These are phyloP conservation scores for Ophiocordyceps sinensis DNA, from an alignment of 2,329 filamentous ascomycete genomes.

Conservation along the genomic window DNA sequence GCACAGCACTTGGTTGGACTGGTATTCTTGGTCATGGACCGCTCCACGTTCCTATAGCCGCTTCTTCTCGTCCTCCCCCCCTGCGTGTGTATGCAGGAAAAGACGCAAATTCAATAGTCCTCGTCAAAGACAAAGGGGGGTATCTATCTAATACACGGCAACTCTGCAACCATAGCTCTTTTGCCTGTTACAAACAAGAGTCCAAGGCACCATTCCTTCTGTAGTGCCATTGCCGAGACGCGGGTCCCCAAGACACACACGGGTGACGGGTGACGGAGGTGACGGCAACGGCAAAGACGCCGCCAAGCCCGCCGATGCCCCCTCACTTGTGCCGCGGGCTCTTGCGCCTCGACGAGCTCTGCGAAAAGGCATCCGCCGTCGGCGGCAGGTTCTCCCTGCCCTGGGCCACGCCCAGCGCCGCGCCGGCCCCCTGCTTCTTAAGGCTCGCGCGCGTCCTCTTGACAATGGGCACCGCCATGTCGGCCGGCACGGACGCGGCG, in stretches of 20 bases:
- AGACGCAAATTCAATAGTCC: no score
- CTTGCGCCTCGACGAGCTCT: slow-evolving; percentile 36
- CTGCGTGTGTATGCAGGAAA: no score
- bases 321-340: slow-evolving; percentile 33
- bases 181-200: no score
- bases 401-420: slow-evolving; percentile 20
- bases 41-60: neutral
- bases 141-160: no score
- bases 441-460: slow-evolving; percentile 18
- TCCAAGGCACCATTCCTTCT: no score
- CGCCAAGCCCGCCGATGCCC: neutral
- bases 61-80: neutral
- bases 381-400: slow-evolving; percentile 38
- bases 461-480: slow-evolving; percentile 4
- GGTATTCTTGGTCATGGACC: neutral
- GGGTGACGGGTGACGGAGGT: no score
- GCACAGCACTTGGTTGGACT: no score
- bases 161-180: no score
- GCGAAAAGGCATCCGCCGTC: slow-evolving; percentile 20
- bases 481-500: slow-evolving; percentile 24
- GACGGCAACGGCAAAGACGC: no score
- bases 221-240: no score
- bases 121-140: no score
- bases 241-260: no score
- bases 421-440: slow-evolving; percentile 25